phyloP scores from a whole-genome alignment of 208 protist species.

The Crithidia fasciculata region DNA sequence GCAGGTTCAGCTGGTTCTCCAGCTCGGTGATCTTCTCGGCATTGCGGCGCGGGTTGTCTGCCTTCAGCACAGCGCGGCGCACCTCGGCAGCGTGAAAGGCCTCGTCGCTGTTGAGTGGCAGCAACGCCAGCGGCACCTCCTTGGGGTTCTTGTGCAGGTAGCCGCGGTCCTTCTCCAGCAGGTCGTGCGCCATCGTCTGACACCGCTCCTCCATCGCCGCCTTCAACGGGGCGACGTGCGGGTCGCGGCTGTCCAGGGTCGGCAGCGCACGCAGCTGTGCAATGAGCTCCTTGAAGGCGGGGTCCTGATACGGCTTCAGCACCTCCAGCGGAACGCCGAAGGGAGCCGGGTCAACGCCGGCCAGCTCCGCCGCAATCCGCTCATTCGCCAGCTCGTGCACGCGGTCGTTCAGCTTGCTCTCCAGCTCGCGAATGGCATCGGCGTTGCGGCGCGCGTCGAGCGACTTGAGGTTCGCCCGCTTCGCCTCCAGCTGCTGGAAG shows the following conservation, averaged over 20 bases:
- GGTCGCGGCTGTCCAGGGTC: slow-evolving; percentile 25
- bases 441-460: slow-evolving; percentile 41
- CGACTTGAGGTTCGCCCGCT: slow-evolving; percentile 54
- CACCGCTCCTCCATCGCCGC: slow-evolving; percentile 55
- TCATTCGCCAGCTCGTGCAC: slow-evolving; percentile 50
- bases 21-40: slow-evolving; percentile 56
- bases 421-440: slow-evolving; percentile 35
- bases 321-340: slow-evolving; percentile 53
- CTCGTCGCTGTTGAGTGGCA: slow-evolving; percentile 47
- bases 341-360: slow-evolving; percentile 35
- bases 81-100: slow-evolving; percentile 37
- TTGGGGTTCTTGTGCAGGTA: slow-evolving; percentile 49
- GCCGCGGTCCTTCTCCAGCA: slow-evolving; percentile 46
- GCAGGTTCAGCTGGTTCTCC: slow-evolving; percentile 69
- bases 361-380: slow-evolving; percentile 39
- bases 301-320: slow-evolving; percentile 49
- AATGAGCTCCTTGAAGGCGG: slow-evolving; percentile 25
- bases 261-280: slow-evolving; percentile 30
- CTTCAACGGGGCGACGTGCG: slow-evolving; percentile 32
- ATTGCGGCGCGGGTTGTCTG: slow-evolving; percentile 34
- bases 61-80: slow-evolving; percentile 35
- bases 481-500: slow-evolving; percentile 64
- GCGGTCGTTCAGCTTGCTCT: slow-evolving; percentile 45
- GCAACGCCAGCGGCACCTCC: slow-evolving; percentile 40
- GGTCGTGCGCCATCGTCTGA: slow-evolving; percentile 56